Evolutionary conservation across 768 basidiomycete genomes (phyloP), one percentile per base, ranked within the genome.

Genomic region (Boletales sp.): DNA sequence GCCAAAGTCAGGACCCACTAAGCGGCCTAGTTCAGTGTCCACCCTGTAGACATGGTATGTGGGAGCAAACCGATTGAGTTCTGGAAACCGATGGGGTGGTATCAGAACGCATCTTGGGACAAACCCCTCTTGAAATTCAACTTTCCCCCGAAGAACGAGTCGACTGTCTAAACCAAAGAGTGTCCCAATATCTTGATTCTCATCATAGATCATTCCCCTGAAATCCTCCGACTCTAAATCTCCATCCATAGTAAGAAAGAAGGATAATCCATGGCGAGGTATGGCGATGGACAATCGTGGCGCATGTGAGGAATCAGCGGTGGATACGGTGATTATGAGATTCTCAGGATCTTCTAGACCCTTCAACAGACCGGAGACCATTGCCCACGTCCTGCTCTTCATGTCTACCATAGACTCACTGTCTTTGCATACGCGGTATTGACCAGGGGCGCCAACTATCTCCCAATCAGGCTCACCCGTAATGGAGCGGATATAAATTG

Each of bases 311-410:
- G 3, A 27, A 27, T 5, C 24, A 27, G 5, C 24, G 5, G 24
- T 27, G 24, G 24, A 27, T 27, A 27, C 24, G 6, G 55, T 59
- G 34, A 67, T 47, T 34, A 57, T 12, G 3, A 66, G 48, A 18
- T 48, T 53, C 37, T 40, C 18, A 0, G 35, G 10, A 21, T 34
- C 29, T 31, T 60, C 34, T 7, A 36, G 35, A 45, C 55, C 43
- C 18, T 36, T 15, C 24, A 63, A 35, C 12, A 41, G 50, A 9
- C 19, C 29, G 2, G 51, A 49, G 18, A 63, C 46, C 60, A 64
- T 64, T 2, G 18, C 31, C 43, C 50, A 59, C 0, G 65, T 51
- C 39, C 8, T 47, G 40, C 61, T 63, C 15, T 43, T 51, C 17
- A 61, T 40, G 39, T 64, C 60, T 24, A 64, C 31, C 8, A 64